Evolutionary conservation across 1,139 yeast genomes (phyloP).

Genomic region (Diutina catenulata): DNA sequence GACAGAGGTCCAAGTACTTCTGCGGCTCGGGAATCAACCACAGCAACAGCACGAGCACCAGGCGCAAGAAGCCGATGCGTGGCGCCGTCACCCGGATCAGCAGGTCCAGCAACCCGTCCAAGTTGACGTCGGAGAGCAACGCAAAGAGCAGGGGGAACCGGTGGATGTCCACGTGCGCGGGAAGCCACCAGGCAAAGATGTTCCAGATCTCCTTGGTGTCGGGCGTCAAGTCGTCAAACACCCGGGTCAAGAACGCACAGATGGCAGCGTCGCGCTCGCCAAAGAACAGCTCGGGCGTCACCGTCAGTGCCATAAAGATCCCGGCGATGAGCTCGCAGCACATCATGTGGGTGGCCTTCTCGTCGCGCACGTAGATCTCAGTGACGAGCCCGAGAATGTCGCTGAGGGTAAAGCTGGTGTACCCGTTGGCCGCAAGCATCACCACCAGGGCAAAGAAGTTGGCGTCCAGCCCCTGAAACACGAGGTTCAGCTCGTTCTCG

Average conservation of each 20-base stretch:
- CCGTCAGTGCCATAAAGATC: slow-evolving; percentile 37
- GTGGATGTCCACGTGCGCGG: slow-evolving; percentile 54
- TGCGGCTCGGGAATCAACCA: slow-evolving; percentile 50
- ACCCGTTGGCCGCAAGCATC: slow-evolving; percentile 32
- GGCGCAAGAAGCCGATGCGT: slow-evolving; percentile 2
- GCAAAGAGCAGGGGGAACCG: slow-evolving; percentile 44
- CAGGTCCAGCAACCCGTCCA: not conserved
- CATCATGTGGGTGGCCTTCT: slow-evolving; percentile 52
- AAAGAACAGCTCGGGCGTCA: slow-evolving; percentile 14
- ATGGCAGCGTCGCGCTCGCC: slow-evolving; percentile 36
- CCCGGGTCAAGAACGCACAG: slow-evolving; percentile 26
- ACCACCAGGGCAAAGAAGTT: slow-evolving; percentile 36
- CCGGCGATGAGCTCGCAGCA: slow-evolving; percentile 53
- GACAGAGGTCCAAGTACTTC: slow-evolving; percentile 33
- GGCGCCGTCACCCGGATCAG: slow-evolving; percentile 2
- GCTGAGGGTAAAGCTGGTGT: slow-evolving; percentile 20
- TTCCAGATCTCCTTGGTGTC: slow-evolving; percentile 73
- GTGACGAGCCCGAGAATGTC: slow-evolving; percentile 42
- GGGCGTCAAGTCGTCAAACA: slow-evolving; percentile 59
- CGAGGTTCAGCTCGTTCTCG: slow-evolving; percentile 51
- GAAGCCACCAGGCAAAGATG: slow-evolving; percentile 65
- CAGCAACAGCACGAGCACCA: slow-evolving; percentile 10
- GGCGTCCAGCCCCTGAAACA: slow-evolving; percentile 53
- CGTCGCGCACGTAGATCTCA: slow-evolving; percentile 45
- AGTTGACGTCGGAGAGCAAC: not conserved